Percentiles rank a stretch among this genome's conserved stretches.
Conservation (phyloP, 805 yeast genomes). For the Monosporozyma aquatica region DNA sequence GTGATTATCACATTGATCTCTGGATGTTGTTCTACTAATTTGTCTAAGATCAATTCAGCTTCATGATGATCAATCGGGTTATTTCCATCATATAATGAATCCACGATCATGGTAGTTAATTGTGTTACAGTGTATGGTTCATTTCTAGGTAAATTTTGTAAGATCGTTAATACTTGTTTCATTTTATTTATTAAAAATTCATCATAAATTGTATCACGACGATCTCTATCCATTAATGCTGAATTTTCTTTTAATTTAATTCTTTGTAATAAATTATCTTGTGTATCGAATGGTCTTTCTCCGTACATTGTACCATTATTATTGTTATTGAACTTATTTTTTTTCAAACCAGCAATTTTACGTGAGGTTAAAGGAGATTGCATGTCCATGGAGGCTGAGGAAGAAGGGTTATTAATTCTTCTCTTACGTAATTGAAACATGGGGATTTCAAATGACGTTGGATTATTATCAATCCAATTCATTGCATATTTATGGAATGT, state of each 20-base stretch:
- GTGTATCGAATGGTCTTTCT: constrained; percentile 17
- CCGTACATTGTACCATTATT: too few species aligned
- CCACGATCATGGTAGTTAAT: constrained; percentile 21
- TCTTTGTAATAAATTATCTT: constrained; percentile 20
- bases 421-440: constrained; percentile 18
- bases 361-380: not conserved
- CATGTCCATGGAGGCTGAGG: too few species aligned
- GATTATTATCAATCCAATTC: constrained; percentile 15
- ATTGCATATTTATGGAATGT: constrained; percentile 20
- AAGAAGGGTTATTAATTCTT: too few species aligned
- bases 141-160: constrained; percentile 16
- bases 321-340: constrained; percentile 12
- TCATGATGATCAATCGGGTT: constrained; percentile 27
- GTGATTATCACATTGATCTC: constrained; percentile 14
- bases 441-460: constrained; percentile 16
- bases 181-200: constrained; percentile 24
- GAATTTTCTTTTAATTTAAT: constrained; percentile 23
- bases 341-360: constrained; percentile 12
- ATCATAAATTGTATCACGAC: constrained; percentile 21
- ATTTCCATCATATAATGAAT: constrained; percentile 26
- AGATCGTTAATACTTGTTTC: constrained; percentile 24
- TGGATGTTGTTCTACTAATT: constrained; percentile 13
- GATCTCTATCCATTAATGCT: constrained; percentile 20
- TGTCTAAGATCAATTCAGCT: constrained; percentile 18
- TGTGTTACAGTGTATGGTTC: constrained; percentile 26